These are phyloP conservation scores for Trametes cinnabarina DNA, from an alignment of 768 basidiomycete genomes.

Conservation along the genomic window DNA sequence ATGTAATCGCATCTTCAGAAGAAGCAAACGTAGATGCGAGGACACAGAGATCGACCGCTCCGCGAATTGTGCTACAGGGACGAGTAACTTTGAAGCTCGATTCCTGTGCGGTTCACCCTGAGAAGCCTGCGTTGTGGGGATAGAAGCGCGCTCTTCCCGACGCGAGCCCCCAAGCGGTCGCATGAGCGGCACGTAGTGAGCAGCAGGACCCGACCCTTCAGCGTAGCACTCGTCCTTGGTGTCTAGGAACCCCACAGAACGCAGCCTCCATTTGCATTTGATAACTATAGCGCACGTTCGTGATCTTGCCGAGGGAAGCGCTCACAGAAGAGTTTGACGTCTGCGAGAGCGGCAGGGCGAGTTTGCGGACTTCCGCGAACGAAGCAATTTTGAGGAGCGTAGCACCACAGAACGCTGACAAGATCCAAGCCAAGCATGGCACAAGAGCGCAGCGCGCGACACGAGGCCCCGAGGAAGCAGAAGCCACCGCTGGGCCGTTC, in stretches of 20 bases:
- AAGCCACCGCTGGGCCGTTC: slow-evolving; percentile 4
- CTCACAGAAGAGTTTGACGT: neutral
- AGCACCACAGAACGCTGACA: neutral
- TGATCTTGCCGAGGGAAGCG: neutral
- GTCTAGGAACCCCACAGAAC: neutral
- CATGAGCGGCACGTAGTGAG: neutral
- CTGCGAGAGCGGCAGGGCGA: neutral
- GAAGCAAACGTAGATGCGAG: neutral
- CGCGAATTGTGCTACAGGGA: slow-evolving; percentile 2
- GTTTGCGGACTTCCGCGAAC: neutral
- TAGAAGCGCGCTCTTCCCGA: slow-evolving; percentile 2
- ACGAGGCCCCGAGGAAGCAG: slow-evolving; percentile 12
- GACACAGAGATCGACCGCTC: neutral
- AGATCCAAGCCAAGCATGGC: neutral
- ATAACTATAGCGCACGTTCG: neutral
- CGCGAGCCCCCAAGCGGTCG: neutral
- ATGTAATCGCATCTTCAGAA: neutral
- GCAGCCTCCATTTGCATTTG: too few species aligned
- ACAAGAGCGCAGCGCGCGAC: neutral
- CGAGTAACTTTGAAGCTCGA: neutral
- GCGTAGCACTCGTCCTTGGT: neutral
- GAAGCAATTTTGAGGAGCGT: neutral
- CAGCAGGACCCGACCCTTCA: neutral
- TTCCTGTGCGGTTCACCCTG: neutral
- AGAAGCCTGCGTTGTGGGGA: neutral